These are phyloP conservation scores for Kwoniella europaea DNA, from an alignment of 768 basidiomycete species.

Conservation along the genomic window DNA sequence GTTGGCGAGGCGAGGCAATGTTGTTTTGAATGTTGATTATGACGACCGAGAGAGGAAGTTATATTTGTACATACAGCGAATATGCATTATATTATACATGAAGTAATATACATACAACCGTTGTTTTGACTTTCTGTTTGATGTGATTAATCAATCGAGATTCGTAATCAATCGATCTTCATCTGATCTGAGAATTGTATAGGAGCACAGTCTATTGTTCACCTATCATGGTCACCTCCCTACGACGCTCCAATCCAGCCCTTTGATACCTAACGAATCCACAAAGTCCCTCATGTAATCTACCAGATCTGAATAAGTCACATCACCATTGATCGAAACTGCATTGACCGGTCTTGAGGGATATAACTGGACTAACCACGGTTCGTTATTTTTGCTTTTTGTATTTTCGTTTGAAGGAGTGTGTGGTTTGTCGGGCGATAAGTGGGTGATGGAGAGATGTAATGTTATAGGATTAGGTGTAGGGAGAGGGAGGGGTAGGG, in stretches of 20 bases:
- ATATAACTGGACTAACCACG: conserved; percentile 39
- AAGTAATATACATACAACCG: too few species aligned
- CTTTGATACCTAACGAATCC: conserved; percentile 35
- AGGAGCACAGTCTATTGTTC: background rate
- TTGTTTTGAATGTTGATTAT: background rate
- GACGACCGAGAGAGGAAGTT: background rate
- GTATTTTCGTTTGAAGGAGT: conserved; percentile 2
- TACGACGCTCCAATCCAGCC: conserved; percentile 39
- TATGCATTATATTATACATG: background rate
- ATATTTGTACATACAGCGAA: conserved; percentile 5
- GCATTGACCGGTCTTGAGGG: conserved; percentile 41
- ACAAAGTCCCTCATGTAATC: conserved; percentile 39
- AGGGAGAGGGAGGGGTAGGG: conserved; percentile 12
- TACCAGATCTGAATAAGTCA: conserved; percentile 34
- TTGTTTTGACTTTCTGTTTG: too few species aligned
- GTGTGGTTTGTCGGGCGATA: conserved; percentile 3
- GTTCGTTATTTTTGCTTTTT: conserved; percentile 8
- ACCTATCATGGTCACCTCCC: conserved; percentile 4
- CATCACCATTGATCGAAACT: conserved; percentile 27
- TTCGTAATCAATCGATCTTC: background rate
- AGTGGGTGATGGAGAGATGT: conserved; percentile 30
- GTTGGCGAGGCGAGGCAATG: background rate
- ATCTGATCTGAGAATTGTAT: background rate
- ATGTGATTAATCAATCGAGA: too few species aligned
- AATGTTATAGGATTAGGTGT: conserved; percentile 24